Evolutionary conservation across 169 alveolate species (phyloP), one percentile per base, ranked within the genome.

Genomic region (Eimeria zaria): DNA sequence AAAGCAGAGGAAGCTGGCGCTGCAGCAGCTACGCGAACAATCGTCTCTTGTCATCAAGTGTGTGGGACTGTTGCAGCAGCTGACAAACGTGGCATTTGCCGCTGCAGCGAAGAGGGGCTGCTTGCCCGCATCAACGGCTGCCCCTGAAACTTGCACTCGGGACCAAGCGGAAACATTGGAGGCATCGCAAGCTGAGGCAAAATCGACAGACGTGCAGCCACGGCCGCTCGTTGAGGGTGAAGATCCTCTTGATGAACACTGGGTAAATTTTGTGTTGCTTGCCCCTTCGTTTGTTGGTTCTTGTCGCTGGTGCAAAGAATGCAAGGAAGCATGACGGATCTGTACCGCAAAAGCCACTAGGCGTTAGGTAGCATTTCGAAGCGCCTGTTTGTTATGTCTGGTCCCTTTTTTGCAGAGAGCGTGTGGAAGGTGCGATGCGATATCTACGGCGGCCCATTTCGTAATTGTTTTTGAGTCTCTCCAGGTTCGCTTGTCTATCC

Each of bases 401-500:
- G 9, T 53, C 55, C 33, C 16, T 69, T 90, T 51, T 69, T 46
- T 60, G 71, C 91, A 91, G 96, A 55, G 90, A 41, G 90, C 91
- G 3, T 84, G 96, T 14, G 96, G 96, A 46, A 69, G 96, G 22
- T 91, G 91, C 58, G 96, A 91, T 48, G 64, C 96, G 46, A 84
- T 91, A 69, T 76, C 91, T 39, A 48, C 87, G 33, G 96, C 96
- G 36, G 85, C 96, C 41, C 83, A 74, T 53, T 58, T 91, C 91
- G 87, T 91, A 39, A 78, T 91, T 22, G 96, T 91, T 85, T 91
- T 91, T 48, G 67, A 91, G 74, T 91, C 91, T 74, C 53, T 91
- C 83, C 90, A 91, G 91, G 96, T 91, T 22, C 12, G 83, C 24
- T 24, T 14, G 36, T 60, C 76, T 87, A 30, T 67, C 62, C 27